phyloP scores from a whole-genome alignment of 2,329 filamentous ascomycete genomes.

The Sarocladium oryzae region DNA sequence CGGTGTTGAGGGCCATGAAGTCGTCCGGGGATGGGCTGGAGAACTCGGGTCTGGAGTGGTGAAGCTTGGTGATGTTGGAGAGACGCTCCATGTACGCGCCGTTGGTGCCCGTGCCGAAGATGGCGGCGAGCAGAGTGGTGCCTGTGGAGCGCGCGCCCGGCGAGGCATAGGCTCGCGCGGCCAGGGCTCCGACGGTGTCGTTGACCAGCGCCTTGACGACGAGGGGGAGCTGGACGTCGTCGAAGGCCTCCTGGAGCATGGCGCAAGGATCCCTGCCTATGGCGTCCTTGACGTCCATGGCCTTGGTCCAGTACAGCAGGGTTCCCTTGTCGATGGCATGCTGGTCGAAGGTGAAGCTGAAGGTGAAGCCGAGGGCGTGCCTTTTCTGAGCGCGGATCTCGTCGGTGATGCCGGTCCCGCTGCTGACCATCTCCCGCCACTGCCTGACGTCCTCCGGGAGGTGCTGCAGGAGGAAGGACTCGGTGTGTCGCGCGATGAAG shows the following conservation, averaged over 20 bases:
- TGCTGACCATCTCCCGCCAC: slow-evolving; percentile 42
- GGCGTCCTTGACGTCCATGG: slow-evolving; percentile 70
- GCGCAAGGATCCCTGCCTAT: slow-evolving; percentile 69
- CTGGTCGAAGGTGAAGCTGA: slow-evolving; percentile 67
- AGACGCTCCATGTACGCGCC: slow-evolving; percentile 74
- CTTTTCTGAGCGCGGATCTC: slow-evolving; percentile 65
- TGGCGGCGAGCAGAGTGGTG: slow-evolving; percentile 67
- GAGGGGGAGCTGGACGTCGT: slow-evolving; percentile 61
- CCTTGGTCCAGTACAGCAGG: slow-evolving; percentile 74
- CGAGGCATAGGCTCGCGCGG: slow-evolving; percentile 74
- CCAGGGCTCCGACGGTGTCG: slow-evolving; percentile 73
- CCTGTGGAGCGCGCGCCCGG: slow-evolving; percentile 60
- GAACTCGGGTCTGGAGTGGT: slow-evolving; percentile 21
- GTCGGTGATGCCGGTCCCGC: slow-evolving; percentile 54
- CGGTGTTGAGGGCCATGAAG: slow-evolving; percentile 75
- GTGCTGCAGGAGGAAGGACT: slow-evolving; percentile 47
- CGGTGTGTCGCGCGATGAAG: slow-evolving; percentile 68
- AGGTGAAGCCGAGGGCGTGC: slow-evolving; percentile 23
- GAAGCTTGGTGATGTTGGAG: slow-evolving; percentile 54
- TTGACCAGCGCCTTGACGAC: slow-evolving; percentile 69
- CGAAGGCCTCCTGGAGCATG: slow-evolving; percentile 65
- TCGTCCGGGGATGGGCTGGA: neutral
- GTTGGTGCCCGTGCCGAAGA: slow-evolving; percentile 78
- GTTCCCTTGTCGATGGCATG: slow-evolving; percentile 65
- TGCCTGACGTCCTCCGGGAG: neutral